Evolutionary conservation across 208 protist genomes (phyloP), one percentile per base, ranked within the genome.

Genomic region (Leishmania gerbilli): DNA sequence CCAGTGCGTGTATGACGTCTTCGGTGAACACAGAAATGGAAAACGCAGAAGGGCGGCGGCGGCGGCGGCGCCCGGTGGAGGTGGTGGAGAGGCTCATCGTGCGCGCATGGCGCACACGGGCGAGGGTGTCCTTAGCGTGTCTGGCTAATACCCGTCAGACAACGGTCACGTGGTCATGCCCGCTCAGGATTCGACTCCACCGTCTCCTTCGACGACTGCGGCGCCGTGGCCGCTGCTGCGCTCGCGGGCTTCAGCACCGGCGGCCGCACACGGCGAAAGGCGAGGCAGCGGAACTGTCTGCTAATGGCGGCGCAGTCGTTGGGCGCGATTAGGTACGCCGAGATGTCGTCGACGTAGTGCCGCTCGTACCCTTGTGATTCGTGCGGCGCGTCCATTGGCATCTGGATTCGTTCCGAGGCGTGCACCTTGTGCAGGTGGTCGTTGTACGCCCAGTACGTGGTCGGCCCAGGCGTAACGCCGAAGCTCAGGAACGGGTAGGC

Each of bases 401-500:
- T 92, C 78, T 93, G 86, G 11, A 93, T 82, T 34, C 89, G 87
- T 47, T 79, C 81, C 60, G 92, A 82, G 17, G 77, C 80, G 31
- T 74, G 53, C n/a, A 88, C 86, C 68, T 84, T 86, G 62, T 94
- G 90, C 45, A 95, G 83, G 75, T 87, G 86, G 71, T 92, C 87
- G 82, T 95, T 95, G 89, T 92, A 95, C 68, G 79, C 82, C 88
- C 89, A 93, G 84, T 95, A 96, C 31, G 87, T 92, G n/a, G 68
- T 78, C 19, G 93, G 90, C 3, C 93, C 93, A 15, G 93, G 90
- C 7, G 86, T 92, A 27, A 91, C 90, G 5, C 93, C 93, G 51
- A 94, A 95, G 55, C 82, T 89, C 64, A 96, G 85, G 51, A 94
- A 92, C 6, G 93, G 93, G 77, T 84, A 94, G 31, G 88, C 79